Evolutionary conservation across 1,139 yeast species (phyloP).

Genomic region (Casaregolazyma suthepensis): DNA sequence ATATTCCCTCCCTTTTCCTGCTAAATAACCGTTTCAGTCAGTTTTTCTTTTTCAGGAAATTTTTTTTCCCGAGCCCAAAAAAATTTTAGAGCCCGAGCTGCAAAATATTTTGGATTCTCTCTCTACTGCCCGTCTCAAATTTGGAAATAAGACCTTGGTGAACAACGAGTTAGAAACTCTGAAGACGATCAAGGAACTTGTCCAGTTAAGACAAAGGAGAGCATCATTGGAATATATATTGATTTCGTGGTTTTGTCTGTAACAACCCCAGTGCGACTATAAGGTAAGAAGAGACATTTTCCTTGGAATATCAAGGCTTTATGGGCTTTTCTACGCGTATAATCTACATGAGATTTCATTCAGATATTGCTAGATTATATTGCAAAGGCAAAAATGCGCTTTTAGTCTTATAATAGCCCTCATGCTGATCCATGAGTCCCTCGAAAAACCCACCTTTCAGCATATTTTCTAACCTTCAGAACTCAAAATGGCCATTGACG

Average conservation of each 20-base stretch:
- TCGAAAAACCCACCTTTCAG: background rate
- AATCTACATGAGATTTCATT: background rate
- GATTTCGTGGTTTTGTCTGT: background rate
- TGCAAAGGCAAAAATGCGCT: background rate
- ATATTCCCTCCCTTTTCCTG: background rate
- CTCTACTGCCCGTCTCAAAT: slow-evolving; percentile 4
- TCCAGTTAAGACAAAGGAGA: background rate
- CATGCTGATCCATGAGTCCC: background rate
- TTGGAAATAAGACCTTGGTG: slow-evolving; percentile 3
- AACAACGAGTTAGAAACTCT: background rate
- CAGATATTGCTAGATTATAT: background rate
- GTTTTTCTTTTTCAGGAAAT: background rate
- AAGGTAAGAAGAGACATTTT: background rate
- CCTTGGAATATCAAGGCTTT: background rate
- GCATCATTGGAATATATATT: background rate
- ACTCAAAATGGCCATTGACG: background rate
- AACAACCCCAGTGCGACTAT: background rate
- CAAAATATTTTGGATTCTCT: slow-evolving; percentile 1
- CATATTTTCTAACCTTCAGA: background rate
- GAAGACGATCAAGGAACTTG: background rate
- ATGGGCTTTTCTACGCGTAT: background rate
- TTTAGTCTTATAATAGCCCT: background rate
- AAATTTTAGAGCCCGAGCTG: background rate
- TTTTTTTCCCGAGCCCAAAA: background rate
- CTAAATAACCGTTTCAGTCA: background rate